A percentile compares a stretch with the other conserved stretches of the same genome.
These are phyloP conservation scores for Botrytis fabae DNA, from an alignment of 2,329 filamentous ascomycete species.

Conservation along the genomic window DNA sequence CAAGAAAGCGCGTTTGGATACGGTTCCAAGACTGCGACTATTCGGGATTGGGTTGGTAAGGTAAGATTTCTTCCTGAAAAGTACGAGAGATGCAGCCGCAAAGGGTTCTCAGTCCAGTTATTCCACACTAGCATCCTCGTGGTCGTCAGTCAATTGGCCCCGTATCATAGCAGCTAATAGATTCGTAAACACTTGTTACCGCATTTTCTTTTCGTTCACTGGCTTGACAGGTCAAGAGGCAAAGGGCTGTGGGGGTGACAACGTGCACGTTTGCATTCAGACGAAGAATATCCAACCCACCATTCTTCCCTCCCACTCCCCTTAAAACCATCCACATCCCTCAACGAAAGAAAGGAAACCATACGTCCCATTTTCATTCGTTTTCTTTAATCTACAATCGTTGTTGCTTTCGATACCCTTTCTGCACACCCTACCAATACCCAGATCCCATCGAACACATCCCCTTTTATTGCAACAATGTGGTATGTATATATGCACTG, in stretches of 20 bases:
- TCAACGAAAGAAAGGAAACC: conserved; percentile 3
- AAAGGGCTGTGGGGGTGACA: conserved; percentile 14
- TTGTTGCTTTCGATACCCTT: conserved; percentile 21
- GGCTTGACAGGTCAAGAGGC: background rate
- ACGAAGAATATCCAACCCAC: conserved; percentile 16
- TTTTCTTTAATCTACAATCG: conserved; percentile 12
- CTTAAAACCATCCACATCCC: conserved; percentile 21
- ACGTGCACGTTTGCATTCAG: conserved; percentile 16
- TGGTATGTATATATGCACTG: conserved; percentile 31
- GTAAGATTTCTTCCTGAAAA: conserved; percentile 2
- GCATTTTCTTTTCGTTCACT: background rate
- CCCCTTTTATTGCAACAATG: conserved; percentile 28
- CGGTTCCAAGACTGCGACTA: background rate
- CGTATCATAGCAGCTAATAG: conserved; percentile 7
- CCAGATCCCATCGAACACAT: conserved; percentile 4
- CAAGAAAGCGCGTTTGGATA: background rate
- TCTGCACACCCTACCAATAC: conserved; percentile 7
- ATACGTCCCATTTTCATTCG: conserved; percentile 7
- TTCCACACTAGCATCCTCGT: background rate
- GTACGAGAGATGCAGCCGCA: conserved; percentile 6
- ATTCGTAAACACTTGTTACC: conserved; percentile 17
- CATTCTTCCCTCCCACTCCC: conserved; percentile 2
- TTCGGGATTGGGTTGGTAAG: background rate
- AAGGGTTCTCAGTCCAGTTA: background rate
- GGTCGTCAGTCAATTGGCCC: background rate